Evolutionary conservation across 352 stramenopile species (phyloP), one percentile per base, ranked within the genome.

Genomic region (Phytopythium montanum): DNA sequence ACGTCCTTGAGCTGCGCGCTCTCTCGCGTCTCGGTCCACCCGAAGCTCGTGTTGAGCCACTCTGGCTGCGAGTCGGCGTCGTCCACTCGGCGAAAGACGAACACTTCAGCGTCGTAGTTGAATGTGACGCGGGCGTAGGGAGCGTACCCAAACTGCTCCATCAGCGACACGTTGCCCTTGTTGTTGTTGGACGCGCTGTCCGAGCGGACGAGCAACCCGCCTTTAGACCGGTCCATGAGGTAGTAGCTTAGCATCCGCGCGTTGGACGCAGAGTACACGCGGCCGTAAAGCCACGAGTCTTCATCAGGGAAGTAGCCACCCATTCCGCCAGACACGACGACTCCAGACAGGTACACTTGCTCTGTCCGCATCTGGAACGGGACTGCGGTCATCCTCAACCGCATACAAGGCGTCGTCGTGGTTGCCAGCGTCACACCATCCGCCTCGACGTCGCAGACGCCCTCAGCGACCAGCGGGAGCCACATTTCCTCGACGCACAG

Each of bases 401-500:
- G 71, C 78, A 95, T 88, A 48, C 86, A 95, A 0, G 81, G 78
- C 6, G 73, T 68, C 7, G 33, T 59, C 1, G 56, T 49, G 12
- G 34, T 64, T 14, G 51, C 18, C 16, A 56, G n/a, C 25, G 26
- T 19, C 21, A 46, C 29, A 6, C 53, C 53, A 26, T 59, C 53
- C 13, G 34, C 39, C 39, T 49, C 21, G 6, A 49, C 38, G 36
- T 29, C 39, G 38, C 53, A 59, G 2, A 49, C 63, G 10, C 59
- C 72, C 9, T 60, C 62, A 1, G 63, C 2, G 0, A 69, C 69
- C 10, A 94, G 69, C 10, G 84, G 81, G 6, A 92, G 57, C 84
- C 84, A 94, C 28, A 88, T 64, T 49, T 94, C 78, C 56, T 95
- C 86, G 12, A 90, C 81, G 25, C 82, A 94, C 36, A 90, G 56